Conservation (phyloP, 1,284 basidiomycete genomes). For the Fomitopsis betulina region DNA sequence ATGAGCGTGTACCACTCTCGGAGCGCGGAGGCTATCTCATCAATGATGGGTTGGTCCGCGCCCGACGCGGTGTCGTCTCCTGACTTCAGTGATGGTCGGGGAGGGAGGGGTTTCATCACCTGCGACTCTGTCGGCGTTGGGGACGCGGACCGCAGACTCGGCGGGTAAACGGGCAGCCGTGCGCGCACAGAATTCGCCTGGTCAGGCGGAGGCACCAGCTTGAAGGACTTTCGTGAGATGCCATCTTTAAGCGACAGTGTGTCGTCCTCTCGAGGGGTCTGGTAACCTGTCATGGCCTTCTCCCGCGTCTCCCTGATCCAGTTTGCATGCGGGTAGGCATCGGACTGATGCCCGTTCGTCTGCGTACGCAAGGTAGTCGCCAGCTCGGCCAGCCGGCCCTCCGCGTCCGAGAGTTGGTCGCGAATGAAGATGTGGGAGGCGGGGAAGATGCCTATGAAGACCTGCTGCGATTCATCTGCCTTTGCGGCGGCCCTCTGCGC, state of each 20-base stretch:
- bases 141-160: conserved; percentile 62
- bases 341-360: conserved; percentile 27
- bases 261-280: conserved; percentile 56
- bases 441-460: conserved; percentile 96
- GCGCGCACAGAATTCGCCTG: conserved; percentile 66
- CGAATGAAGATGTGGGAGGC: conserved; percentile 87
- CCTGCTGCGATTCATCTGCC: conserved; percentile 75
- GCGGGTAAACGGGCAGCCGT: conserved; percentile 63
- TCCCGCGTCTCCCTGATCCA: conserved; percentile 24
- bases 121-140: conserved; percentile 49
- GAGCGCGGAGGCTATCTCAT: conserved; percentile 95
- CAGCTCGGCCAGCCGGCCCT: conserved; percentile 76
- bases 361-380: conserved; percentile 42
- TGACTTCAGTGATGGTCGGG: conserved; percentile 88
- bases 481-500: conserved; percentile 45
- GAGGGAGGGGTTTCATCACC: conserved; percentile 76
- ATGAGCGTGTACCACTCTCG: conserved; percentile 94
- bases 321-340: conserved; percentile 35
- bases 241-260: conserved; percentile 28
- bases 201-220: conserved; percentile 68
- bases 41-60: conserved; percentile 82
- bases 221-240: conserved; percentile 51
- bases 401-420: conserved; percentile 86
- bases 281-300: conserved; percentile 26
- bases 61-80: conserved; percentile 89